These are phyloP conservation scores for Aspergillus sp. DNA, from an alignment of 2,329 filamentous ascomycete genomes.

Conservation along the genomic window DNA sequence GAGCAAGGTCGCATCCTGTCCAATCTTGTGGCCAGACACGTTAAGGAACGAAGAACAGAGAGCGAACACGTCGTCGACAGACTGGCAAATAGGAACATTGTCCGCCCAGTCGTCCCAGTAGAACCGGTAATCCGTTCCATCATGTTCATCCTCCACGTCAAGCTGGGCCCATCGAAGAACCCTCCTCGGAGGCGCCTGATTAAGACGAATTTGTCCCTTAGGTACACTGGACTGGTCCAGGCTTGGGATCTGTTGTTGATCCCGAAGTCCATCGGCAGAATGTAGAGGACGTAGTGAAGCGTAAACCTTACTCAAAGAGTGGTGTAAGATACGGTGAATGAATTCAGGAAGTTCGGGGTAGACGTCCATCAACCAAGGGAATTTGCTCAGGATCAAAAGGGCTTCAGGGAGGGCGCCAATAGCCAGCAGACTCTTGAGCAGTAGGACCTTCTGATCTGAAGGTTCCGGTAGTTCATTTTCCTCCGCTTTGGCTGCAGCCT, in stretches of 20 bases:
- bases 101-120: constrained; percentile 98
- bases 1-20: constrained; percentile 69
- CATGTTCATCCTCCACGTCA: constrained; percentile 67
- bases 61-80: constrained; percentile 81
- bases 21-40: constrained; percentile 80
- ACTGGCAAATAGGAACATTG: constrained; percentile 85
- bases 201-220: constrained; percentile 62
- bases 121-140: constrained; percentile 73
- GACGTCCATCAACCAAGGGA: constrained; percentile 83
- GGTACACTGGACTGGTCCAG: constrained; percentile 60
- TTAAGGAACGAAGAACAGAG: constrained; percentile 80
- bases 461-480: constrained; percentile 60
- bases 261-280: constrained; percentile 37
- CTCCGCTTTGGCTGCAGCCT: constrained; percentile 30
- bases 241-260: constrained; percentile 45
- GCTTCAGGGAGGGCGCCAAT: constrained; percentile 91
- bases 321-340: constrained; percentile 76
- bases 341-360: constrained; percentile 74
- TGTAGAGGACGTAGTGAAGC: constrained; percentile 44
- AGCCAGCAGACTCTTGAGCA: constrained; percentile 77
- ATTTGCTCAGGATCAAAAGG: constrained; percentile 82
- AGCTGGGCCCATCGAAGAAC: constrained; percentile 76
- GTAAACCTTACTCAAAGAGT: constrained; percentile 73
- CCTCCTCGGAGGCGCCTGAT: constrained; percentile 55
- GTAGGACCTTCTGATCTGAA: constrained; percentile 76